Base-by-base conservation (phyloP, 495 filamentous ascomycete genomes). In the Penicillium bovifimosum region DNA sequence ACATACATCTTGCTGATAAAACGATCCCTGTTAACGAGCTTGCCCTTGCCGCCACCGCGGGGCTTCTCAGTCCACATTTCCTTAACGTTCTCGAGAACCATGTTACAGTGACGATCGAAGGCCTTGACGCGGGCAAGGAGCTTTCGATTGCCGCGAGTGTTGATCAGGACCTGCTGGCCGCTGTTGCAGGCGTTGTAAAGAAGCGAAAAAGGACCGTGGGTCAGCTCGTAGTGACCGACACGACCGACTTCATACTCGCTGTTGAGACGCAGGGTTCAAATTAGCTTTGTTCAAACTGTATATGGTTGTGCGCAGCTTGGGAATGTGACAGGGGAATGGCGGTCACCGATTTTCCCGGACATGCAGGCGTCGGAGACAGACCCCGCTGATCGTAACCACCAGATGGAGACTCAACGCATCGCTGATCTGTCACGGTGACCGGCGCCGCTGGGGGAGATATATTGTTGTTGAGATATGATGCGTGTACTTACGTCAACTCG, bases 61-160 rank as follows among this genome's bases (percentile, higher is more conserved):
- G 93, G 91, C 48, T 85, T 90, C 75, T 98, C 93, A 5, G 90
- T 96, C 93, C 93, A 98, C 91, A 98, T 97, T 77, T 98, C 93
- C 78, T 97, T 98, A 32, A 92, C 90, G 59, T 95, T 95, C 80
- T 96, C 91, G 31, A 95, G 74, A n/a, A 96, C 87, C 91, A 95
- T 95, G 74, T 95, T 95, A 77, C 89, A 91, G 75, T 97, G 95
- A 58, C 93, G 83, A 71, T 96, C 91, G 68, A 91, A 91, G 9
- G 87, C 87, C 73, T 90, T 90, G 49, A 91, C 86, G 11, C 86
- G 79, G 16, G 86, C 88, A 41, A 90, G 79, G 16, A 91, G 72
- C 71, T 91, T 91, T 60, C 90, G 82, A 77, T 93, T 89, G 76
- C 91, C 92, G 31, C 90, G 88, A 69, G 86, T 87, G 41, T 87